phyloP scores from a whole-genome alignment of 345 rosid genomes.

The Physaria fendleri region DNA sequence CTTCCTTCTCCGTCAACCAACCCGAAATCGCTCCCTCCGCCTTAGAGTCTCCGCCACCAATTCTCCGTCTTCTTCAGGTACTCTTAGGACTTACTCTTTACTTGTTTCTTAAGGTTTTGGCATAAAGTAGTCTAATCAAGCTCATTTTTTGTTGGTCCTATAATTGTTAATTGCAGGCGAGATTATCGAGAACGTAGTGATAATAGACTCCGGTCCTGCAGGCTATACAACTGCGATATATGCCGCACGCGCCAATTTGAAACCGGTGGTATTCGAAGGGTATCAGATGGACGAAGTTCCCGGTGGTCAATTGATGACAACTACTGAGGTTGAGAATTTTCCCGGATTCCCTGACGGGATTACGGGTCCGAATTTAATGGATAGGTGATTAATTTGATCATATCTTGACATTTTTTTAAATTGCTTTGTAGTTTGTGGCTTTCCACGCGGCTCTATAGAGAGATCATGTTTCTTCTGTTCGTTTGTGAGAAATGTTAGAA shows the following conservation, averaged over 20 bases:
- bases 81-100: background rate
- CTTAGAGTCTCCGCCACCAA: conserved; percentile 57
- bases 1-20: conserved; percentile 28
- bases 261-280: conserved; percentile 94
- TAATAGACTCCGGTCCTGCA: conserved; percentile 96
- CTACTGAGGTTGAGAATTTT: conserved; percentile 96
- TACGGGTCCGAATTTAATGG: conserved; percentile 99
- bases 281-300: conserved; percentile 97
- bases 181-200: conserved; percentile 79
- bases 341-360: conserved; percentile 99
- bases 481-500: conserved; percentile 40
- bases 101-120: background rate
- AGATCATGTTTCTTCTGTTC: background rate
- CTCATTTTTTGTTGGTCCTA: background rate
- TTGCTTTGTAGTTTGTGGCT: background rate
- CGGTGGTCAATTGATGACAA: conserved; percentile 97
- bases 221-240: conserved; percentile 97
- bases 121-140: background rate
- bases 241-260: conserved; percentile 98
- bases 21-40: conserved; percentile 39
- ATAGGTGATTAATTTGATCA: conserved; percentile 39
- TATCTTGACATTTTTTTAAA: background rate
- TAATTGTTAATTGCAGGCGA: conserved; percentile 40
- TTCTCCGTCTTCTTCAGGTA: conserved; percentile 43
- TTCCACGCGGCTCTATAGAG: background rate